A percentile compares a stretch with the other conserved stretches of the same genome.
These are phyloP conservation scores for Glutinoglossum americanum DNA, from an alignment of 495 filamentous ascomycete species.

Conservation along the genomic window DNA sequence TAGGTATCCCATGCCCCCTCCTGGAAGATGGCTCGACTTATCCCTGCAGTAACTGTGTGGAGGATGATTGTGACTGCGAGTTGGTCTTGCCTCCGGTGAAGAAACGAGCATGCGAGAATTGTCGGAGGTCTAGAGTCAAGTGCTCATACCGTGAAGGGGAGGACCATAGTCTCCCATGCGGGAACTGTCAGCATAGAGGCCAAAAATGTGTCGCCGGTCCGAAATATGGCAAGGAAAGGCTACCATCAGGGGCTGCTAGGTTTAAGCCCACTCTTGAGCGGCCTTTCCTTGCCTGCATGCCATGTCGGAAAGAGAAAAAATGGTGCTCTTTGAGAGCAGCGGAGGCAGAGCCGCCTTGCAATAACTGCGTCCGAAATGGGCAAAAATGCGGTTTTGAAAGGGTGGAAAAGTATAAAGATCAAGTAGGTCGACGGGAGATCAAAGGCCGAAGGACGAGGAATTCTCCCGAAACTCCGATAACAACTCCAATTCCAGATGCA, in stretches of 20 bases:
- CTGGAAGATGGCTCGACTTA: constrained; percentile 9
- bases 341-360: neutral
- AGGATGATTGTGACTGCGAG: constrained; percentile 11
- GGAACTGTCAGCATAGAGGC: constrained; percentile 8
- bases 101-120: constrained; percentile 12
- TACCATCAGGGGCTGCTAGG: neutral
- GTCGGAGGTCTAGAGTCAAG: constrained; percentile 3
- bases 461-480: neutral
- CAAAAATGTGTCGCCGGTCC: constrained; percentile 12
- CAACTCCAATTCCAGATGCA: neutral
- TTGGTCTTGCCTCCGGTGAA: constrained; percentile 7
- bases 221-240: neutral
- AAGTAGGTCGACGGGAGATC: neutral
- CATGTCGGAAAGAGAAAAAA: constrained; percentile 4
- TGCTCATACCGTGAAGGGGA: constrained; percentile 11
- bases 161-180: constrained; percentile 9
- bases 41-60: constrained; percentile 10
- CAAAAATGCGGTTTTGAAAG: neutral
- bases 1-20: constrained; percentile 9
- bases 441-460: neutral
- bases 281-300: constrained; percentile 5
- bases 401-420: neutral
- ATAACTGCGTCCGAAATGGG: neutral
- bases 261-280: constrained; percentile 5
- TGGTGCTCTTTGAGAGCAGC: constrained; percentile 4